Evolutionary conservation across 2,329 filamentous ascomycete genomes (phyloP), one percentile per base, ranked within the genome.

Genomic region (Didymella lethalis): DNA sequence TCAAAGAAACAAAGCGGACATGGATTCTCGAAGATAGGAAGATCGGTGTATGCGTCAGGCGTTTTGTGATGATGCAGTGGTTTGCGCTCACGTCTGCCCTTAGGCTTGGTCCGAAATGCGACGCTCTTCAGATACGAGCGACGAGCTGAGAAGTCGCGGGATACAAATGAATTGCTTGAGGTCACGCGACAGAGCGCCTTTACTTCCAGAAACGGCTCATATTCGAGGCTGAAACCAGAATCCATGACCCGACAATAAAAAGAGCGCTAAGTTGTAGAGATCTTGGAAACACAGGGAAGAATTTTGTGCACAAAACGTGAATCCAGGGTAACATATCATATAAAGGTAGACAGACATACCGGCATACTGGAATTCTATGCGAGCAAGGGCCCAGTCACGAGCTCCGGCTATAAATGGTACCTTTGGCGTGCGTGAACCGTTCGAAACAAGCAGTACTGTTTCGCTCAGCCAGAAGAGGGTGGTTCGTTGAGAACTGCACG

Each of bases 1-100:
- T 64, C 61, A 29, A 70, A 66, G 48, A 68, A 67, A 63, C 67
- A 71, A 5, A 73, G 45, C 6, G 71, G 69, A 49, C 69, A 74
- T 20, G 68, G 67, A 18, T 73, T 72, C 28, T 71, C 64, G 38
- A 69, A 71, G 5, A 71, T 68, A 28, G 70, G 69, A 31, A 71
- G 49, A 38, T 73, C 57, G 29, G 64, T 57, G 25, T 72, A 74
- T 23, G 52, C 45, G 41, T 66, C 29, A 5, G 64, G 52, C 2
- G 61, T 64, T 43, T 73, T 72, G 56, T 74, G 69, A 44, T 60
- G 63, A 55, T 73, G 70, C 23, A 70, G 41, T n/a, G 62, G 47
- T 48, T 61, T 67, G 38, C 61, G 62, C 29, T 50, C 29, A n/a
- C 54, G 31, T 16, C 59, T 48, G 32, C n/a, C 25, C 45, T 52